A percentile compares a stretch with the other conserved stretches of the same genome.
Conservation (phyloP, 495 filamentous ascomycete species). For the Aspergillus sclerotioniger region DNA sequence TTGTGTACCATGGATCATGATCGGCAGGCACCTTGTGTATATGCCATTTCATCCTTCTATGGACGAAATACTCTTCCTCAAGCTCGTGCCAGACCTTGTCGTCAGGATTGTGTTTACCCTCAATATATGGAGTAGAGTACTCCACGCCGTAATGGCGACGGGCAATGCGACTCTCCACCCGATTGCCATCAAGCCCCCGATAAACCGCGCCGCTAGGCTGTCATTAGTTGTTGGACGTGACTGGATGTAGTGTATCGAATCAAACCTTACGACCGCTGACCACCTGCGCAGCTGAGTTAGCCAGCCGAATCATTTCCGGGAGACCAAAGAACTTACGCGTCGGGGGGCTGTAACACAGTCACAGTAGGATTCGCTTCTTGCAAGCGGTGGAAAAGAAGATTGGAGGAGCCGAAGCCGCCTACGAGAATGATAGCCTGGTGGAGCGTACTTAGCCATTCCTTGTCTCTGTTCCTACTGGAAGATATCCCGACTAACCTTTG, state of each 20-base stretch:
- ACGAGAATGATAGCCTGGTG: slow-evolving; percentile 61
- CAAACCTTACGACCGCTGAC: slow-evolving; percentile 31
- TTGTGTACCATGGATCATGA: not conserved
- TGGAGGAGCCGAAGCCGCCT: slow-evolving; percentile 67
- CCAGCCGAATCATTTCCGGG: not conserved
- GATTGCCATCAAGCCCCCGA: slow-evolving; percentile 39
- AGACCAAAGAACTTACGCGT: slow-evolving; percentile 47
- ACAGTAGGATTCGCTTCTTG: slow-evolving; percentile 38
- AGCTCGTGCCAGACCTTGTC: slow-evolving; percentile 9
- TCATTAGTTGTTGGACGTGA: slow-evolving; percentile 29
- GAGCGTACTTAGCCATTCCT: slow-evolving; percentile 23
- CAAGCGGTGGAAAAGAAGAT: slow-evolving; percentile 61
- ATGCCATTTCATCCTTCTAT: slow-evolving; percentile 29
- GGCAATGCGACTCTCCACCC: slow-evolving; percentile 46
- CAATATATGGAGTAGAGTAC: slow-evolving; percentile 30
- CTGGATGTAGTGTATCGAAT: not conserved
- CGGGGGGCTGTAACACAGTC: slow-evolving; percentile 58
- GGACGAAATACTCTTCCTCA: slow-evolving; percentile 20
- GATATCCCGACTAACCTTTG: slow-evolving; percentile 15
- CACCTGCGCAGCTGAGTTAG: slow-evolving; percentile 17
- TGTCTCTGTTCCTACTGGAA: too few relatives aligned
- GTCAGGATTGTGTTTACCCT: slow-evolving; percentile 11
- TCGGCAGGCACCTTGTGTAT: slow-evolving; percentile 28
- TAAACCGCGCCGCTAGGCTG: slow-evolving; percentile 44
- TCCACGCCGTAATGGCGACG: slow-evolving; percentile 50